Conservation (phyloP, 73 alveolate genomes). For the Paramecium octaurelia region DNA sequence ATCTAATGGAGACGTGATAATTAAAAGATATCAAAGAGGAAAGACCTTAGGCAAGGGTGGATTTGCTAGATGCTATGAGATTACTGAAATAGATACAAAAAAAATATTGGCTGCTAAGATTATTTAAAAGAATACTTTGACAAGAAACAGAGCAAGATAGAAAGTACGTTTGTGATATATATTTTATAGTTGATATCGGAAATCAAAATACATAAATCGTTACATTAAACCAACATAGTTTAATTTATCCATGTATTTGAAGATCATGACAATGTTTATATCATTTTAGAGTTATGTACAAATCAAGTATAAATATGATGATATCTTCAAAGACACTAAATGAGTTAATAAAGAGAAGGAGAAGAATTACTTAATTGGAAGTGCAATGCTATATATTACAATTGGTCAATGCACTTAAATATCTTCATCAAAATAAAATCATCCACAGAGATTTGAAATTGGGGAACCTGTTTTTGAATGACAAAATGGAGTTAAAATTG, state of each 20-base stretch:
- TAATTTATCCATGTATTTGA: slow-evolving; percentile 96
- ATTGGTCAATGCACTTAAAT: slow-evolving; percentile 89
- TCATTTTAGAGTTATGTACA: slow-evolving; percentile 87
- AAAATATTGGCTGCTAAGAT: slow-evolving; percentile 88
- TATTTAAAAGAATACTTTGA: slow-evolving; percentile 85
- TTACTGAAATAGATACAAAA: slow-evolving; percentile 79
- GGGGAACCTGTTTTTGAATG: slow-evolving; percentile 93
- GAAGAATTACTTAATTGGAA: slow-evolving; percentile 92
- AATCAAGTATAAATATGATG: slow-evolving; percentile 72
- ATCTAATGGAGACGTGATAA: slow-evolving; percentile 71
- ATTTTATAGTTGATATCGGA: slow-evolving; percentile 82
- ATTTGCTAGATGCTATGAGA: slow-evolving; percentile 94
- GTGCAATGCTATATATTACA: slow-evolving; percentile 90
- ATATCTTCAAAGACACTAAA: slow-evolving; percentile 75
- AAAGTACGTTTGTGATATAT: slow-evolving; percentile 68
- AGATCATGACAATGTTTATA: slow-evolving; percentile 91
- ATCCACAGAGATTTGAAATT: slow-evolving; percentile 97
- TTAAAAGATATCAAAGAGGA: slow-evolving; percentile 82
- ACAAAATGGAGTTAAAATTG: slow-evolving; percentile 95
- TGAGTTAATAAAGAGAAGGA: slow-evolving; percentile 95
- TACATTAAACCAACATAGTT: slow-evolving; percentile 91
- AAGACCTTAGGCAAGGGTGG: slow-evolving; percentile 95
- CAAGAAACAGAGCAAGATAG: slow-evolving; percentile 92
- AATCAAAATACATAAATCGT: slow-evolving; percentile 91
- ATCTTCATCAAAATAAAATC: slow-evolving; percentile 91